A percentile compares a stretch with the other conserved stretches of the same genome.
These are phyloP conservation scores for Paraconiothyrium sp. DNA, from an alignment of 2,329 filamentous ascomycete species.

Conservation along the genomic window DNA sequence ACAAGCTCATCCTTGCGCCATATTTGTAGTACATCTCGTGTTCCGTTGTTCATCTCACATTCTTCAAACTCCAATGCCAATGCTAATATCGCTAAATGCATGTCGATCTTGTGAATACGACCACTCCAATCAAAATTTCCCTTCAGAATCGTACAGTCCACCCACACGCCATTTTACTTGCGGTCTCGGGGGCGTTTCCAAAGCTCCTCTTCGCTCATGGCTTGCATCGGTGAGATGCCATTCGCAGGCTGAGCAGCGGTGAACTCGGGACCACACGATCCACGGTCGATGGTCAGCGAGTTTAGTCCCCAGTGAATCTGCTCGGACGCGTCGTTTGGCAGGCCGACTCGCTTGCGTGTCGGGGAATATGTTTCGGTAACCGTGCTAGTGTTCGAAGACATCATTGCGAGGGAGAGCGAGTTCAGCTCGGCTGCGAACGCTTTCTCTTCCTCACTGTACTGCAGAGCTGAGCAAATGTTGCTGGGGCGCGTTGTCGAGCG, in stretches of 20 bases:
- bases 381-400: conserved; percentile 31
- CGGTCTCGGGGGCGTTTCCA: conserved; percentile 25
- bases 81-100: conserved; percentile 15
- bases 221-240: conserved; percentile 19
- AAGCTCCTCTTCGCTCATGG: conserved; percentile 33
- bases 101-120: not conserved
- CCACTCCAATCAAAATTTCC: not conserved
- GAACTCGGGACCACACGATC: conserved; percentile 46
- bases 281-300: conserved; percentile 41
- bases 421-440: conserved; percentile 44
- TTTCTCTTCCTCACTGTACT: conserved; percentile 42
- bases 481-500: conserved; percentile 37
- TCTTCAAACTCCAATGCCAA: conserved; percentile 5
- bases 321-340: conserved; percentile 45
- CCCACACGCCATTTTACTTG: not conserved
- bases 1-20: too few relatives aligned
- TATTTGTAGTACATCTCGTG: too few relatives aligned
- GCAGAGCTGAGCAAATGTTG: conserved; percentile 40
- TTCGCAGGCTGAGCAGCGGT: conserved; percentile 27
- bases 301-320: conserved; percentile 49
- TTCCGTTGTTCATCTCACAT: not conserved
- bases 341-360: conserved; percentile 31
- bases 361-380: conserved; percentile 3
- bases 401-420: conserved; percentile 41
- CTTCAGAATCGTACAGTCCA: not conserved